These are phyloP conservation scores for Tausonia pullulans DNA, from an alignment of 1,284 basidiomycete genomes.

Conservation along the genomic window DNA sequence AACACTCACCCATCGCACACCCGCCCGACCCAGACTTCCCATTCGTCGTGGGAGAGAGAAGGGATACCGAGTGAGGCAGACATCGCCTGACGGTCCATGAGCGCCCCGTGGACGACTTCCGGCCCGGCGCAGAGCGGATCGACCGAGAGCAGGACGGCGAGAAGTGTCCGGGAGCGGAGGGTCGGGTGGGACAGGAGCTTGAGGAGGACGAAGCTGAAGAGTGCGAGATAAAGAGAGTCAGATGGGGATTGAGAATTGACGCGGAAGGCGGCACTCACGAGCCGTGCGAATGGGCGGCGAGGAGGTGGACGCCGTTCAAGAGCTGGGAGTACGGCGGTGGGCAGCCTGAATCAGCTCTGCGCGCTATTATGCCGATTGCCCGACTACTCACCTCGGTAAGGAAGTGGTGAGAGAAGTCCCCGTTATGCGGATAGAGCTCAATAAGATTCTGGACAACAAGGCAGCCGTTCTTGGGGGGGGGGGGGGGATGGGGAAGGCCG, in stretches of 20 bases:
- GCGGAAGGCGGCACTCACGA: neutral
- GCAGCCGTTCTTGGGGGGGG: conserved; percentile 7
- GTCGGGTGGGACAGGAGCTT: neutral
- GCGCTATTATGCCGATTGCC: no score
- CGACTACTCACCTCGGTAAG: neutral
- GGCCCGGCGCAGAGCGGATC: conserved; percentile 7
- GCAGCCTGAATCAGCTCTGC: no score
- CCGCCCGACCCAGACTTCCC: neutral
- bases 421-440: neutral
- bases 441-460: conserved; percentile 7
- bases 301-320: neutral
- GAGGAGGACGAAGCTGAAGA: conserved; percentile 4
- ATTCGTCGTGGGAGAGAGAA: neutral
- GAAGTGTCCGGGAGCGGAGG: neutral
- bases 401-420: neutral
- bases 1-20: neutral
- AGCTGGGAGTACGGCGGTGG: no score
- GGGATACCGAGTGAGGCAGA: neutral
- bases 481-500: no score
- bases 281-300: neutral
- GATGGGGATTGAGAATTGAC: no score
- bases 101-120: neutral
- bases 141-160: neutral
- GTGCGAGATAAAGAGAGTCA: neutral
- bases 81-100: no score